Evolutionary conservation across 2,329 filamentous ascomycete species (phyloP), one percentile per base, ranked within the genome.

Genomic region (Fusarium marasasianum): DNA sequence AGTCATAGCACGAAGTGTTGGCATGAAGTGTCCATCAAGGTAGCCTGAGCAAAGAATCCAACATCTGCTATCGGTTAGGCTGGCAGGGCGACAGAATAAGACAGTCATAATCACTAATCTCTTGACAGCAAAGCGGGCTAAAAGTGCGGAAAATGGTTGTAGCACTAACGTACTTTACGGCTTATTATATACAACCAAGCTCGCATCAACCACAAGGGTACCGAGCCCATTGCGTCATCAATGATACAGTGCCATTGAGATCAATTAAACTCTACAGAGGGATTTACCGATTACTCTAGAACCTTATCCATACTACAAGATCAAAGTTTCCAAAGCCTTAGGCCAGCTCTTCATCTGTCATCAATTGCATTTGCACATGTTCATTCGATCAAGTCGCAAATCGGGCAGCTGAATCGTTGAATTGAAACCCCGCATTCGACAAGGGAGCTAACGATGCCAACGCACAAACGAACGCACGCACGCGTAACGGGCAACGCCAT

Each of bases 101-200:
- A 8, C 9, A 14, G 17, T 37, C 4, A 20, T 1, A 6, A 1
- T 6, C 6, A 3, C n/a, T 26, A 6, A 6, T 0, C 0, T 1
- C 7, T 15, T 54, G 18, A 38, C 33, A 9, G 4, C 0, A 13
- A 18, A 1, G 1, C 33, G 0, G 0, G 14, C 13, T 0, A 3
- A 20, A 8, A 37, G 0, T 2, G 50, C 18, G 4, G 0, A 1
- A 0, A 5, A 3, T 4, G 3, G 7, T 0, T 26, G 12, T 1
- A 2, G 14, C 18, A 17, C 33, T 26, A 54, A 38, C 50, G 12
- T 4, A 8, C 0, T 4, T 6, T 1, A 2, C 12, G 5, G 12
- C 17, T 11, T 20, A 0, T 20, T 14, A 18, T 24, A 4, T 7
- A 3, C 8, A 1, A 5, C 13, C n/a, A 43, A 14, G 12, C 17